Evolutionary conservation across 345 rosid species (phyloP).

Genomic region (Clarkia xantiana): DNA sequence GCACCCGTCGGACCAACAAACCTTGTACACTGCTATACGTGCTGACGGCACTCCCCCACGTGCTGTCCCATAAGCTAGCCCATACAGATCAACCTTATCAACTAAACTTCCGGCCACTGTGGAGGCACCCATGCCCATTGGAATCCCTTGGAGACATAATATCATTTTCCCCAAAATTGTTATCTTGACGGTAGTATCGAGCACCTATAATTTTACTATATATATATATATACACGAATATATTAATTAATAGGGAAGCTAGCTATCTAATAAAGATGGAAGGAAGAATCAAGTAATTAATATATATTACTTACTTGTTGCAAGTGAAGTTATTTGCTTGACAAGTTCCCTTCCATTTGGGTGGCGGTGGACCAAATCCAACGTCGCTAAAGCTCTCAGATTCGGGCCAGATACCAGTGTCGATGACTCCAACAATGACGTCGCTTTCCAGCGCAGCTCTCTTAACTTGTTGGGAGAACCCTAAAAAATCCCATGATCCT

Average conservation of each 20-base stretch:
- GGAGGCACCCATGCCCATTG: conserved; percentile 20
- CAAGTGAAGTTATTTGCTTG: conserved; percentile 37
- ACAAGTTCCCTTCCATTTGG: conserved; percentile 21
- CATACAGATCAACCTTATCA: conserved; percentile 10
- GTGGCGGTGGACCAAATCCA: conserved; percentile 17
- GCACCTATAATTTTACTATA: conserved; percentile 18
- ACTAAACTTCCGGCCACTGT: conserved; percentile 21
- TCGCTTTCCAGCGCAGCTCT: conserved; percentile 7
- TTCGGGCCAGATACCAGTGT: conserved; percentile 23
- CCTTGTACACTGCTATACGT: conserved; percentile 26
- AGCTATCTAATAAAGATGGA: too few relatives aligned
- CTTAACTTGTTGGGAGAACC: neutral
- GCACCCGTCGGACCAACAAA: conserved; percentile 22
- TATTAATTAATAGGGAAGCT: too few relatives aligned
- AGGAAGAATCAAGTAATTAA: too few relatives aligned
- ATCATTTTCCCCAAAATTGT: conserved; percentile 1
- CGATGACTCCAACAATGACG: conserved; percentile 16
- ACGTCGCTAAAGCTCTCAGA: conserved; percentile 13
- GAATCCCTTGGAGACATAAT: conserved; percentile 11
- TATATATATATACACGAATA: too few relatives aligned
- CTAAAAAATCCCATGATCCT: conserved; percentile 2
- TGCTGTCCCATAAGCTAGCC: conserved; percentile 19
- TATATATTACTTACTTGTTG: conserved; percentile 50
- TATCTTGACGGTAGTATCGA: conserved; percentile 1
- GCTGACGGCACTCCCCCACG: conserved; percentile 22